These are phyloP conservation scores for Xylaria curta DNA, from an alignment of 495 filamentous ascomycete genomes.

Conservation along the genomic window DNA sequence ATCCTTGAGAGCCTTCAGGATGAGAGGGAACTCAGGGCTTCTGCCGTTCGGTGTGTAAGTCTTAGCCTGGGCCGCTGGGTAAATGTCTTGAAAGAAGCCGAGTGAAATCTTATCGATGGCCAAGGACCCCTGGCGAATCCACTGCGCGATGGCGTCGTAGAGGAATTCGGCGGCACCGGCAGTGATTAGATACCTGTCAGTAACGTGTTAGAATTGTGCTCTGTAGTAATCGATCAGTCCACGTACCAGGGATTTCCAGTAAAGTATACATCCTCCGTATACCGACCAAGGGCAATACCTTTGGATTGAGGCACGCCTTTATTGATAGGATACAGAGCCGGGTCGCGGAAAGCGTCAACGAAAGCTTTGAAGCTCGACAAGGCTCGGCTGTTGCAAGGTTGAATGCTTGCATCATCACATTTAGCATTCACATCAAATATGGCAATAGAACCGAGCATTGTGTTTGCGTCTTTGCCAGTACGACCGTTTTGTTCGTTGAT, in stretches of 20 bases:
- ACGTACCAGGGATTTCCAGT: constrained; percentile 49
- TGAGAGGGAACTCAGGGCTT: constrained; percentile 48
- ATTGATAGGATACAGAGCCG: constrained; percentile 58
- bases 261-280: constrained; percentile 66
- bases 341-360: constrained; percentile 55
- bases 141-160: constrained; percentile 67
- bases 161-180: constrained; percentile 66
- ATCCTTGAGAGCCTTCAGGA: constrained; percentile 57
- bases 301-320: constrained; percentile 43
- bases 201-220: background rate
- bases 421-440: constrained; percentile 55
- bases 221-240: background rate
- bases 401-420: constrained; percentile 58
- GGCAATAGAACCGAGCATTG: constrained; percentile 52
- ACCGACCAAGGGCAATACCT: constrained; percentile 66
- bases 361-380: constrained; percentile 57
- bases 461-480: constrained; percentile 56
- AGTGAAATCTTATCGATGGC: constrained; percentile 53
- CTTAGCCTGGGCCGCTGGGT: constrained; percentile 51
- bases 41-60: constrained; percentile 25
- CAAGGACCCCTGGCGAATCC: constrained; percentile 52
- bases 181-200: constrained; percentile 43
- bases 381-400: constrained; percentile 56
- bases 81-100: constrained; percentile 58
- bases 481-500: constrained; percentile 38